These are phyloP conservation scores for Edaphochlamys debaryana DNA, from an alignment of 139 green algal species.

Conservation along the genomic window DNA sequence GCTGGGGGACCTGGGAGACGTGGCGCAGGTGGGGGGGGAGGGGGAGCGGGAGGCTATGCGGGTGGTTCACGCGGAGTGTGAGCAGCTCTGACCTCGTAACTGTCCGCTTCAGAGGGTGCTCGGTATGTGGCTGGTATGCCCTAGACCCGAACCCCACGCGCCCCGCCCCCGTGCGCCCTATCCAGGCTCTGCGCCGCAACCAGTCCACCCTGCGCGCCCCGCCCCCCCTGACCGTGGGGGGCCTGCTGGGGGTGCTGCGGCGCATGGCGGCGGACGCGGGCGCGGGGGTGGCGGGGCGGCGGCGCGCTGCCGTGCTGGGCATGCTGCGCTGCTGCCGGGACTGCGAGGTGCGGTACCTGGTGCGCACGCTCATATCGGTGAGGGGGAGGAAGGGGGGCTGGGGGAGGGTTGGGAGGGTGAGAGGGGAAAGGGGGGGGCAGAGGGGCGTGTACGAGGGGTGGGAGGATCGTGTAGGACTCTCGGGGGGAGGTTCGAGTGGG, in stretches of 20 bases:
- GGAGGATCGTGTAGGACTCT: too few species aligned
- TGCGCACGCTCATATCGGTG: slow-evolving; percentile 75
- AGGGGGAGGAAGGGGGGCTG: neutral
- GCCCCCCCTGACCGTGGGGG: slow-evolving; percentile 60
- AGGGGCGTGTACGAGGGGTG: too few species aligned
- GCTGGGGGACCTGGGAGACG: slow-evolving; percentile 87
- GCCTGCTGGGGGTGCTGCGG: slow-evolving; percentile 54
- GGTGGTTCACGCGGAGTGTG: neutral
- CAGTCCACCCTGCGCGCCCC: slow-evolving; percentile 75
- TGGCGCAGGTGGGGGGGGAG: slow-evolving; percentile 62
- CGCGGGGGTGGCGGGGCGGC: slow-evolving; percentile 49
- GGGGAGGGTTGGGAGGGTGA: neutral
- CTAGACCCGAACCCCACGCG: too few species aligned
- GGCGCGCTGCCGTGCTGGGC: slow-evolving; percentile 63
- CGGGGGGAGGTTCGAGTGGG: too few species aligned
- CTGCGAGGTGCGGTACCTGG: slow-evolving; percentile 79
- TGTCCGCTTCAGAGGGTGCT: too few species aligned
- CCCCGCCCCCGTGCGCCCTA: too few species aligned
- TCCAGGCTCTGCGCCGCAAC: slow-evolving; percentile 68
- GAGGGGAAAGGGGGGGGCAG: too few species aligned
- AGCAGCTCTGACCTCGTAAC: too few species aligned
- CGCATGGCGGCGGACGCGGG: slow-evolving; percentile 67
- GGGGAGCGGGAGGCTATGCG: neutral
- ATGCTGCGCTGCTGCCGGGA: slow-evolving; percentile 76
- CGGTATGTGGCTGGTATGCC: too few species aligned